Conservation (phyloP, 192 early-diverging fungal species). For the Endogone sp. region DNA sequence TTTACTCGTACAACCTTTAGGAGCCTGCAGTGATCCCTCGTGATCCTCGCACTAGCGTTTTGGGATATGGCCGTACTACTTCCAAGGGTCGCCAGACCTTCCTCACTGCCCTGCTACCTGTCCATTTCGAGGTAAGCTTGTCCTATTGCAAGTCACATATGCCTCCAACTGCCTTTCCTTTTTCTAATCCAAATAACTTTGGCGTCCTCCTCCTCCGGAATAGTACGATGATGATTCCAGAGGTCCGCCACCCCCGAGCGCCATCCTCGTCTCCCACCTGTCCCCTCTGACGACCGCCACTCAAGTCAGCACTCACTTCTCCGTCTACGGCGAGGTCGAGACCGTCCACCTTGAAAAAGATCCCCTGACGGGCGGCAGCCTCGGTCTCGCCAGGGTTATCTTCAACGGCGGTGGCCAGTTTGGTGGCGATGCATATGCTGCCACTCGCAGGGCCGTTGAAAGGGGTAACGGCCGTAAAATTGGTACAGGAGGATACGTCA, state of each 20-base stretch:
- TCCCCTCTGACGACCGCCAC: slow-evolving; percentile 31
- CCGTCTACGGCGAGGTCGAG: slow-evolving; percentile 45
- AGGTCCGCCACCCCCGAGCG: slow-evolving; percentile 23
- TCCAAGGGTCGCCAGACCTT: slow-evolving; percentile 7
- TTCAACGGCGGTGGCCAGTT: slow-evolving; percentile 28
- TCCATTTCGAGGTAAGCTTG: slow-evolving; percentile 10
- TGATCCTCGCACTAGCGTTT: slow-evolving; percentile 9
- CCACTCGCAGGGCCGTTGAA: slow-evolving; percentile 43
- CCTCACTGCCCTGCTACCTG: background rate
- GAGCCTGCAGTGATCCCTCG: slow-evolving; percentile 3
- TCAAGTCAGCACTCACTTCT: slow-evolving; percentile 34
- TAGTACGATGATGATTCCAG: slow-evolving; percentile 23
- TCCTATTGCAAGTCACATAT: slow-evolving; percentile 6
- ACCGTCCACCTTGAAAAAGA: slow-evolving; percentile 44
- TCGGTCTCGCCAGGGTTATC: slow-evolving; percentile 44
- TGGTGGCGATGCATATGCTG: slow-evolving; percentile 20
- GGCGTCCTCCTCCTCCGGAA: background rate
- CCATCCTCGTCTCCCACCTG: slow-evolving; percentile 31
- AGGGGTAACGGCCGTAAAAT: slow-evolving; percentile 44
- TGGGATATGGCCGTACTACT: slow-evolving; percentile 2
- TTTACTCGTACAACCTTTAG: slow-evolving; percentile 2
- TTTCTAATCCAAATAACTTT: slow-evolving; percentile 4
- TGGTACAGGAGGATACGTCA: slow-evolving; percentile 22
- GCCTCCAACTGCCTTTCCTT: background rate
- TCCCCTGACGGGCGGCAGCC: slow-evolving; percentile 40